Conservation (phyloP, 352 stramenopile genomes). For the Vaucheria bursata region DNA sequence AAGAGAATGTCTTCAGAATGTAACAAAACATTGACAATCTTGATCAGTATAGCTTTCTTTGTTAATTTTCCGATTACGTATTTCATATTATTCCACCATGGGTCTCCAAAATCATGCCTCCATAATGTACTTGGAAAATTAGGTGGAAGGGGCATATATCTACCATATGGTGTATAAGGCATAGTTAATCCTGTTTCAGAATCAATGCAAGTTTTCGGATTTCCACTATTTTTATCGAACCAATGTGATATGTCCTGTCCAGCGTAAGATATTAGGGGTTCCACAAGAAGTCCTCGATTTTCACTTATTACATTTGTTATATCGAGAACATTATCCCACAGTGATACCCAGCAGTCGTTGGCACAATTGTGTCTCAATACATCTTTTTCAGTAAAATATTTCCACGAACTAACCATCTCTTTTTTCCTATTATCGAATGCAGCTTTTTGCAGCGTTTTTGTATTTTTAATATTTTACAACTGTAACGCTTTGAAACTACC, state of each 20-base stretch:
- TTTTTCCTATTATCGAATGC: too few relatives aligned
- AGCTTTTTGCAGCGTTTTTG: too few relatives aligned
- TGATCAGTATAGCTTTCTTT: constrained; percentile 60
- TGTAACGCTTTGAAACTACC: too few relatives aligned
- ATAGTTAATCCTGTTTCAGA: constrained; percentile 61
- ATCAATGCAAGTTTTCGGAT: constrained; percentile 70
- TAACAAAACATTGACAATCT: constrained; percentile 78
- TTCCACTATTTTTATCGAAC: constrained; percentile 55
- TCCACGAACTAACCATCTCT: too few relatives aligned
- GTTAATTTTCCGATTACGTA: constrained; percentile 61
- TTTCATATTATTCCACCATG: constrained; percentile 74
- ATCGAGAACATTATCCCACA: constrained; percentile 58
- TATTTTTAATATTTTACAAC: too few relatives aligned
- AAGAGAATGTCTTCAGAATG: constrained; percentile 66
- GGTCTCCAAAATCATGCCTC: constrained; percentile 61
- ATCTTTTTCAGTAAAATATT: constrained; percentile 67
- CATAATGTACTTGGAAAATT: constrained; percentile 63
- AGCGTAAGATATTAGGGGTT: constrained; percentile 66
- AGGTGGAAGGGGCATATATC: constrained; percentile 72
- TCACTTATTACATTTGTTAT: constrained; percentile 63
- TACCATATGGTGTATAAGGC: constrained; percentile 61
- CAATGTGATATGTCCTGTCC: constrained; percentile 79
- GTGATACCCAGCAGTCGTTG: constrained; percentile 58
- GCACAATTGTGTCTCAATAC: constrained; percentile 68
- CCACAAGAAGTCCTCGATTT: constrained; percentile 62